These are phyloP conservation scores for Clausena lansium DNA, from an alignment of 345 rosid genomes.

Conservation along the genomic window DNA sequence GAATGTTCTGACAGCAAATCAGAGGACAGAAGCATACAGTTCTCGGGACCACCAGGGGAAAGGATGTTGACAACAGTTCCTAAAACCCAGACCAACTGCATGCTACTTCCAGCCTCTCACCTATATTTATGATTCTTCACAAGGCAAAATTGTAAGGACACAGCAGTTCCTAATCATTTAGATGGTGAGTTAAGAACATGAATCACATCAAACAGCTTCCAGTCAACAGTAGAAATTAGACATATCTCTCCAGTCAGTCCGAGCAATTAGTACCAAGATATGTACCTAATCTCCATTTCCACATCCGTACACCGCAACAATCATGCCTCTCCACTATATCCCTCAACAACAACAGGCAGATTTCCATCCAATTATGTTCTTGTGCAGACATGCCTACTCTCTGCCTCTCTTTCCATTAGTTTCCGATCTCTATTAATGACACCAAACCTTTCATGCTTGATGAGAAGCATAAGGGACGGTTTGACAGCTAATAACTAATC, in stretches of 20 bases:
- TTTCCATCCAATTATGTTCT: not conserved
- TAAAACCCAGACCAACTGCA: slow-evolving; percentile 14
- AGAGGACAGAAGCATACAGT: slow-evolving; percentile 9
- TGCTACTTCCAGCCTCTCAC: slow-evolving; percentile 14
- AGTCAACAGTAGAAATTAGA: not conserved
- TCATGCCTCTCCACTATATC: not conserved
- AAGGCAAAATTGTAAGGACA: slow-evolving; percentile 1
- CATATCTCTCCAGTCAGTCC: not conserved
- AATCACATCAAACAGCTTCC: slow-evolving; percentile 4
- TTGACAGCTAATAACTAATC: not conserved
- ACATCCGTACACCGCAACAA: slow-evolving; percentile 1
- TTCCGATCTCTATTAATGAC: not conserved
- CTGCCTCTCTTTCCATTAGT: slow-evolving; percentile 3
- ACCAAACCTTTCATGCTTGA: slow-evolving; percentile 2
- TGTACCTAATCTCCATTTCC: not conserved
- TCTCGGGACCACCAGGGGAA: slow-evolving; percentile 11
- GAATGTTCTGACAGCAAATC: slow-evolving; percentile 17
- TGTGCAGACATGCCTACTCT: not conserved
- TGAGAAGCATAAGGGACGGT: slow-evolving; percentile 1
- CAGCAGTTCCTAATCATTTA: slow-evolving; percentile 9
- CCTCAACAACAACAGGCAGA: not conserved
- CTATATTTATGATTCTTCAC: slow-evolving; percentile 24
- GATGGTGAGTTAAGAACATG: not conserved
- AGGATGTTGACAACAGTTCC: slow-evolving; percentile 18
- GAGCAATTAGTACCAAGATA: not conserved